Percentiles rank a stretch among this genome's conserved stretches.
Evolutionary conservation across 192 early-diverging fungal genomes (phyloP).

Genomic region (Allomyces macrogynus): DNA sequence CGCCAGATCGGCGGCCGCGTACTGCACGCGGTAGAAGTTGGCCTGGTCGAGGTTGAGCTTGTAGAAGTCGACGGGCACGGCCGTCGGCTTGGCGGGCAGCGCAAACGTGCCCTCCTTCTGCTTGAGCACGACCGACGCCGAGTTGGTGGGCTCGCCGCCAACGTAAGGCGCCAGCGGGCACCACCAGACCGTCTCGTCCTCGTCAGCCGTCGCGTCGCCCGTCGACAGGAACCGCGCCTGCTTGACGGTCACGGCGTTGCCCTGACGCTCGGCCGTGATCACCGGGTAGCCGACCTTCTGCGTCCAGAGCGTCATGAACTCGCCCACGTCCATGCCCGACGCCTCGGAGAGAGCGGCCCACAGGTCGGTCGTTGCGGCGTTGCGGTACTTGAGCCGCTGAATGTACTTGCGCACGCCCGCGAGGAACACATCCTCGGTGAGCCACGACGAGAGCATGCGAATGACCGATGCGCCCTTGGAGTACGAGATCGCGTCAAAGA

Average conservation of each 20-base stretch:
- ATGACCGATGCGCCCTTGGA: constrained; percentile 62
- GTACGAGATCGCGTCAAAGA: constrained; percentile 74
- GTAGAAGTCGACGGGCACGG: constrained; percentile 17
- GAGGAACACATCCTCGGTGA: constrained; percentile 26
- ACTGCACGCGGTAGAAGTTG: constrained; percentile 31
- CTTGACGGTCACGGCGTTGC: constrained; percentile 25
- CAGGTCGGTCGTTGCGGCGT: constrained; percentile 53
- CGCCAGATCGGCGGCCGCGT: constrained; percentile 11
- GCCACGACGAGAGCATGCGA: constrained; percentile 51
- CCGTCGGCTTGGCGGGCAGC: constrained; percentile 3
- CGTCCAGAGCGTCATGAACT: constrained; percentile 60
- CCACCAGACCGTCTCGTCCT: constrained; percentile 42
- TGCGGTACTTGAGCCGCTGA: constrained; percentile 41
- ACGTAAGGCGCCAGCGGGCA: constrained; percentile 27
- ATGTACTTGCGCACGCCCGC: constrained; percentile 36
- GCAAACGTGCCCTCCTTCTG: constrained; percentile 13
- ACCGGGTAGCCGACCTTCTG: constrained; percentile 42
- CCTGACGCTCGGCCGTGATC: constrained; percentile 30
- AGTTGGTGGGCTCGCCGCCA: not conserved
- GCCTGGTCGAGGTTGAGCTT: constrained; percentile 30
- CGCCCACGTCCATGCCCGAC: constrained; percentile 39
- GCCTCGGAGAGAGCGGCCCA: constrained; percentile 45
- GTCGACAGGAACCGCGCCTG: constrained; percentile 49
- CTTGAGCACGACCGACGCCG: constrained; percentile 12
- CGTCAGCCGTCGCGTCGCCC: constrained; percentile 31